phyloP scores from a whole-genome alignment of 257 asterid genomes.

The Ajuga chamaepitys region DNA sequence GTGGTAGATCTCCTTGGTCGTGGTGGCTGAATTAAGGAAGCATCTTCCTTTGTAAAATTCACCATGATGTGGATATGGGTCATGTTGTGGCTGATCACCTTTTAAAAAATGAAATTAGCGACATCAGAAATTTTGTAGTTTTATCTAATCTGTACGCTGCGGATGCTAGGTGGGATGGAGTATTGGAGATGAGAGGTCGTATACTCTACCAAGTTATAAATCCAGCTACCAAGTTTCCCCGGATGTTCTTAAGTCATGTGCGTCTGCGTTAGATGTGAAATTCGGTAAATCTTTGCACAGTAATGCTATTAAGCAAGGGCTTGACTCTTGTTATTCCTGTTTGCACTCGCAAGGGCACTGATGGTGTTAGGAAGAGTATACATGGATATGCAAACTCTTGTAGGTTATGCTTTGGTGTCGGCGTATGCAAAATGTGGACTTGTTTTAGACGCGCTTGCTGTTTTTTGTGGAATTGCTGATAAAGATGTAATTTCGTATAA shows the following conservation, averaged over 20 bases:
- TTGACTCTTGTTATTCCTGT: slow-evolving; percentile 57
- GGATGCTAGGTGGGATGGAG: too few relatives aligned
- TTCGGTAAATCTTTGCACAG: slow-evolving; percentile 57
- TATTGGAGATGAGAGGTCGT: too few relatives aligned
- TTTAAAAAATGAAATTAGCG: too few relatives aligned
- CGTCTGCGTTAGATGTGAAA: slow-evolving; percentile 24
- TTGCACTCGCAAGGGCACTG: slow-evolving; percentile 33
- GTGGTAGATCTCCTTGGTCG: too few relatives aligned
- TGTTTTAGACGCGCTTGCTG: slow-evolving; percentile 44
- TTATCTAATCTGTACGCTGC: too few relatives aligned
- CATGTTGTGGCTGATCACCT: too few relatives aligned
- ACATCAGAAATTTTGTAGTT: too few relatives aligned
- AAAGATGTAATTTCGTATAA: slow-evolving; percentile 82
- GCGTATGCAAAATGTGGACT: slow-evolving; percentile 71
- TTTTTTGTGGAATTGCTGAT: slow-evolving; percentile 46
- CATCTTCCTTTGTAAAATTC: too few relatives aligned
- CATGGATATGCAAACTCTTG: slow-evolving; percentile 61
- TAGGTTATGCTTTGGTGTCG: slow-evolving; percentile 69
- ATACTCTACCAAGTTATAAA: slow-evolving; percentile 13
- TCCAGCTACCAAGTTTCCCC: slow-evolving; percentile 42
- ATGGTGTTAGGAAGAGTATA: slow-evolving; percentile 42
- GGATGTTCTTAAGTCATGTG: slow-evolving; percentile 58
- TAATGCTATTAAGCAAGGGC: slow-evolving; percentile 54
- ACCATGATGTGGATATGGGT: too few relatives aligned
- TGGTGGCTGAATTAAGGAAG: too few relatives aligned